Evolutionary conservation across 352 stramenopile genomes (phyloP), one percentile per base, ranked within the genome.

Genomic region (Hyaloperonospora arabidopsidis): DNA sequence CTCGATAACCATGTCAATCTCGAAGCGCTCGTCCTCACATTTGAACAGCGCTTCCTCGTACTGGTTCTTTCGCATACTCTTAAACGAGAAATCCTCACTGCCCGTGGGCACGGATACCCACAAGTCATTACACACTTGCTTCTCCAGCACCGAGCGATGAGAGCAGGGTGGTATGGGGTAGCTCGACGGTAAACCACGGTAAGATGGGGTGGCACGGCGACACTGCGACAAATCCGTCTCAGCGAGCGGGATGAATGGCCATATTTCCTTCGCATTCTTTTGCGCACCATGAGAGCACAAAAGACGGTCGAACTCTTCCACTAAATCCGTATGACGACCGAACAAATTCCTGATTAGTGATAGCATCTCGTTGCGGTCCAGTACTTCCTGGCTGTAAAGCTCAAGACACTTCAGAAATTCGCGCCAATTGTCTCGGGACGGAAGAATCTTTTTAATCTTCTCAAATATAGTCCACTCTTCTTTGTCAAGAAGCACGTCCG

Each of bases 321-420:
- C 76, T 8, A 91, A 65, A 40, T 92, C 84, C 8, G 79, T 87
- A 63, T 93, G 82, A 25, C 86, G 76, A 2, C 86, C 84, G 57
- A 97, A 91, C 0, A 97, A 68, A 51, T 96, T 95, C 49, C 75
- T 74, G 35, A 97, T 75, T 18, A 93, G 74, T 38, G 84, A 89
- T 19, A 95, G 51, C 81, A 95, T 92, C 59, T 95, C 84, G 34
- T 91, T 74, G 17, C 84, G 76, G n/a, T 82, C 79, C 13, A 99
- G 62, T 43, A 99, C 92, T 67, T 99, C 95, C 57, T 98, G 92
- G 28, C 90, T 94, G 70, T 98, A 98, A 19, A 99, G 70, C 65
- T 99, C 96, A 12, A 99, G 70, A 49, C 91, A 98, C 70, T 99
- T 99, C 13, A 99, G 72, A 62, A 99, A 99, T 72, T 99, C 96